Evolutionary conservation across 2,329 filamentous ascomycete species (phyloP).

Genomic region (Teratosphaeriaceae sp.): DNA sequence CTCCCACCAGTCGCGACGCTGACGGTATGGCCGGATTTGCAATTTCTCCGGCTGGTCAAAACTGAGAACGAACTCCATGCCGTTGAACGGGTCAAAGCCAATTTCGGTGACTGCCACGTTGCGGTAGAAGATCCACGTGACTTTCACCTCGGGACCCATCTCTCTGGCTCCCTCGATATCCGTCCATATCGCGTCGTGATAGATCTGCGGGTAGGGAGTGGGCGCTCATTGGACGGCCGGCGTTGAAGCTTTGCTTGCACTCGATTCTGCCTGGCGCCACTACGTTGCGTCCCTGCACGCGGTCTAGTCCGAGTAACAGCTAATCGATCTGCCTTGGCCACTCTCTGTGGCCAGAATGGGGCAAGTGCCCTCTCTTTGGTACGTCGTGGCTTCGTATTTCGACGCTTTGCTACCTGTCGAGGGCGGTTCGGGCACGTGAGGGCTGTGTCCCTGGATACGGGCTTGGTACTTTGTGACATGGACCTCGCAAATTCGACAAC

Average conservation of each 20-base stretch:
- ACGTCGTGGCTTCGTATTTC: conserved; percentile 1
- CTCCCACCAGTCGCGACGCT: conserved; percentile 46
- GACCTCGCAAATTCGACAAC: conserved; percentile 1
- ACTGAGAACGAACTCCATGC: conserved; percentile 40
- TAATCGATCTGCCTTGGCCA: conserved; percentile 1
- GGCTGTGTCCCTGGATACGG: background rate
- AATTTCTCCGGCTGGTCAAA: conserved; percentile 41
- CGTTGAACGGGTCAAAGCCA: conserved; percentile 33
- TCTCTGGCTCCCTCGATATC: conserved; percentile 2
- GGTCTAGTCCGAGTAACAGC: background rate
- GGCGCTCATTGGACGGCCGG: background rate
- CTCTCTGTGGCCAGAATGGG: conserved; percentile 1
- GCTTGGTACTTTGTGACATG: background rate
- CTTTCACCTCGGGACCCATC: background rate
- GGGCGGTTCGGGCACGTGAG: conserved; percentile 1
- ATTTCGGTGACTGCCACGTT: conserved; percentile 28
- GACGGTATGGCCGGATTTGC: conserved; percentile 13
- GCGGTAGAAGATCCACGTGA: conserved; percentile 24
- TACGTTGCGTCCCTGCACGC: conserved; percentile 1
- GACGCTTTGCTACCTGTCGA: conserved; percentile 1
- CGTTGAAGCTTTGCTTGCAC: conserved; percentile 1
- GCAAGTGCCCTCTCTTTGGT: conserved; percentile 1
- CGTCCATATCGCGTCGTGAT: conserved; percentile 2
- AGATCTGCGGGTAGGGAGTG: conserved; percentile 1
- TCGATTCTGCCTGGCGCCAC: conserved; percentile 1